These are phyloP conservation scores for Fusarium fujikuroi DNA, from an alignment of 2,329 filamentous ascomycete species.

Conservation along the genomic window DNA sequence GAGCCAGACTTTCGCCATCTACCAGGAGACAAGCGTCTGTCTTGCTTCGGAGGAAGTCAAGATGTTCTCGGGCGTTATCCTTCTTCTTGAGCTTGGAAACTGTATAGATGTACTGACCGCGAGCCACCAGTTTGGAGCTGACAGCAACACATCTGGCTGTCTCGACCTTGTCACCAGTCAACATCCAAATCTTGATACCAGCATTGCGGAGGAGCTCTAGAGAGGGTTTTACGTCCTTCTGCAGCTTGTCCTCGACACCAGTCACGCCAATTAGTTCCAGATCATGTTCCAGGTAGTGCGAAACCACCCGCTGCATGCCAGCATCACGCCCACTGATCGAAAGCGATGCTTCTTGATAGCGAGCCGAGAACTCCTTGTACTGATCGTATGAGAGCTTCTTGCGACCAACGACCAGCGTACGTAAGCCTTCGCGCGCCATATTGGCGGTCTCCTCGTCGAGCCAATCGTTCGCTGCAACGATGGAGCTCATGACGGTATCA, in stretches of 20 bases:
- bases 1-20: constrained; percentile 87
- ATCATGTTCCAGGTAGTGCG: constrained; percentile 84
- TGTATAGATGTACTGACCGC: constrained; percentile 96
- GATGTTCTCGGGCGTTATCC: constrained; percentile 84
- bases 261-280: constrained; percentile 96
- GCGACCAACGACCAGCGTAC: constrained; percentile 94
- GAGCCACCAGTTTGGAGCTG: constrained; percentile 90
- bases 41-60: constrained; percentile 89
- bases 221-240: constrained; percentile 94
- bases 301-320: constrained; percentile 82
- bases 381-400: constrained; percentile 82
- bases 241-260: constrained; percentile 96
- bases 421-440: constrained; percentile 95
- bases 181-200: constrained; percentile 99
- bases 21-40: constrained; percentile 89
- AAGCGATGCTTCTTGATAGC: constrained; percentile 82
- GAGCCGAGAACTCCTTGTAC: constrained; percentile 81
- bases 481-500: constrained; percentile 97
- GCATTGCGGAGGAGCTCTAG: constrained; percentile 95
- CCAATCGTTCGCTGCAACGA: constrained; percentile 97
- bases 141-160: constrained; percentile 96
- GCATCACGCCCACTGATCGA: constrained; percentile 82
- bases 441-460: constrained; percentile 99
- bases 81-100: constrained; percentile 86
- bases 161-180: constrained; percentile 98